Evolutionary conservation across 495 filamentous ascomycete genomes (phyloP).

Genomic region (Apodospora peruviana): DNA sequence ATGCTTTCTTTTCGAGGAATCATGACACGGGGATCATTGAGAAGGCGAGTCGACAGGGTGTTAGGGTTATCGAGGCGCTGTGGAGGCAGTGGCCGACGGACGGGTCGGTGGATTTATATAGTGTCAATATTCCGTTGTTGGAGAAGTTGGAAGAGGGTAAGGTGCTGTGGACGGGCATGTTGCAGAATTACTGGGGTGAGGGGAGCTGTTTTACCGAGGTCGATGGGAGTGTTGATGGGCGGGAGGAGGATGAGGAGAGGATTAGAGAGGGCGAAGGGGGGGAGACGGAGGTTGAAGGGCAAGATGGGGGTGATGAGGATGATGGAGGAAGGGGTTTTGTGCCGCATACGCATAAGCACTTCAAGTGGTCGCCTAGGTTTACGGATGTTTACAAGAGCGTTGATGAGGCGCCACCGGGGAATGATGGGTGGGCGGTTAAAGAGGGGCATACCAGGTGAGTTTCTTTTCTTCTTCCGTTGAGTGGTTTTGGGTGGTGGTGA

Average conservation of each 20-base stretch:
- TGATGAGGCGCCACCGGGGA: conserved; percentile 71
- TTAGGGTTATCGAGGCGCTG: conserved; percentile 73
- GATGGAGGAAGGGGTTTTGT: conserved; percentile 16
- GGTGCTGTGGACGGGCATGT: conserved; percentile 71
- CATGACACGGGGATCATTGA: conserved; percentile 76
- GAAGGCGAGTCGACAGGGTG: conserved; percentile 62
- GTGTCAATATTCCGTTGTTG: conserved; percentile 79
- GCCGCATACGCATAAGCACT: conserved; percentile 70
- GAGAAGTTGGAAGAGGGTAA: conserved; percentile 60
- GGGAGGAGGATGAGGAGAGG: conserved; percentile 59
- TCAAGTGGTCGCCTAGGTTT: conserved; percentile 89
- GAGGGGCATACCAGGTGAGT: conserved; percentile 82
- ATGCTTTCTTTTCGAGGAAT: conserved; percentile 76
- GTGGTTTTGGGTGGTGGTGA: background rate
- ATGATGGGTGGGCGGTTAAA: conserved; percentile 92
- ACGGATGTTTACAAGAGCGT: conserved; percentile 80
- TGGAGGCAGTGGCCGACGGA: conserved; percentile 65
- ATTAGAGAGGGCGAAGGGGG: conserved; percentile 56
- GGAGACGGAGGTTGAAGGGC: conserved; percentile 15
- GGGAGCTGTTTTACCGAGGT: conserved; percentile 80
- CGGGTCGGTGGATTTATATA: conserved; percentile 68
- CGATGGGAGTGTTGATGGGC: conserved; percentile 53
- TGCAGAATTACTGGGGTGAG: conserved; percentile 79
- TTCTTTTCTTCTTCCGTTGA: background rate
- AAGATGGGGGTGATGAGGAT: conserved; percentile 20